Conservation (phyloP, 768 basidiomycete species). For the Calvatia gigantea region DNA sequence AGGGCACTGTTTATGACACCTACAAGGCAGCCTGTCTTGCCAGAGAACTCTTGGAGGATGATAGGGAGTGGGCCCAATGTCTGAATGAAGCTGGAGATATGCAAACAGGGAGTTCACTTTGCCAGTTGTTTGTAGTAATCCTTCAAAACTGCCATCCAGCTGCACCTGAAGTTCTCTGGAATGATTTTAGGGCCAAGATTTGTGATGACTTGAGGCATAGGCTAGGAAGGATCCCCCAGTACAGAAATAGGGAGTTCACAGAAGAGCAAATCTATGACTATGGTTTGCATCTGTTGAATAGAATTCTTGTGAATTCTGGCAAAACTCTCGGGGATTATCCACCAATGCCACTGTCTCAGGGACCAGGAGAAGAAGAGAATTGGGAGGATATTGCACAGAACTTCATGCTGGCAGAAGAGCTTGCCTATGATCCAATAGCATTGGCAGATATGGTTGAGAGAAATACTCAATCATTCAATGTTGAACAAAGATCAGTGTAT, state of each 20-base stretch:
- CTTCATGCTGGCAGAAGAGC: conserved; percentile 29
- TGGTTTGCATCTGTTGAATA: conserved; percentile 33
- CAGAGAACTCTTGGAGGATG: conserved; percentile 41
- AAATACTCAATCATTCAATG: conserved; percentile 17
- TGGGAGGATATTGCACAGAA: conserved; percentile 25
- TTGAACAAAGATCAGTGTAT: conserved; percentile 25
- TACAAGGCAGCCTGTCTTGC: conserved; percentile 40
- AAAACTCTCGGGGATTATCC: conserved; percentile 15
- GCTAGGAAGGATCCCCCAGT: conserved; percentile 14
- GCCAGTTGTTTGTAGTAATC: conserved; percentile 36
- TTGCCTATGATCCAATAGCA: conserved; percentile 21
- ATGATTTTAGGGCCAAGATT: conserved; percentile 26
- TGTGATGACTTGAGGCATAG: conserved; percentile 35
- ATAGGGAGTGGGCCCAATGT: conserved; percentile 41
- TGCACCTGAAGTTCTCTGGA: conserved; percentile 35
- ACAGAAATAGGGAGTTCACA: conserved; percentile 9
- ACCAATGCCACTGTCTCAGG: conserved; percentile 27
- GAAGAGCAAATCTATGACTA: conserved; percentile 34
- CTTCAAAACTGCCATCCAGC: conserved; percentile 26
- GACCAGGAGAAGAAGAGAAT: too few relatives aligned
- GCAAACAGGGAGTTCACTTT: conserved; percentile 31
- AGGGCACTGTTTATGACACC: conserved; percentile 19
- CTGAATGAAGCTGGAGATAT: conserved; percentile 34
- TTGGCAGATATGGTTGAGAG: neutral
- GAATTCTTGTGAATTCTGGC: conserved; percentile 22